phyloP scores from a whole-genome alignment of 306 rosid species.

The Rosa persica region DNA sequence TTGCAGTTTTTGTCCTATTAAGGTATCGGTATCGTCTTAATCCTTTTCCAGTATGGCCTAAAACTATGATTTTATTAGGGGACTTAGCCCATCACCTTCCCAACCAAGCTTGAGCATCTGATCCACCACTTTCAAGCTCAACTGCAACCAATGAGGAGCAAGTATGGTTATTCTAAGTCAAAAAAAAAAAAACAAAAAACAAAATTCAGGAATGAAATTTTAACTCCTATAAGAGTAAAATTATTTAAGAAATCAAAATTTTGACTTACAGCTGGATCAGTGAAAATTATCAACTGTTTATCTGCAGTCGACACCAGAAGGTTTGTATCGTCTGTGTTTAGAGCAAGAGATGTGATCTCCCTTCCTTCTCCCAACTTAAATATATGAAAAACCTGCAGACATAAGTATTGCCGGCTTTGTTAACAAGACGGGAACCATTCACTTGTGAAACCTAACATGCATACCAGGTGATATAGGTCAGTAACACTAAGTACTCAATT shows the following conservation, averaged over 20 bases:
- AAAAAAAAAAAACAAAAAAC: too few species aligned
- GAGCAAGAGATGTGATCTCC: slow-evolving; percentile 87
- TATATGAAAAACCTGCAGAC: slow-evolving; percentile 70
- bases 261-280: slow-evolving; percentile 88
- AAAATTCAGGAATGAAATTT: neutral
- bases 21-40: slow-evolving; percentile 32
- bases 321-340: slow-evolving; percentile 82
- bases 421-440: slow-evolving; percentile 9
- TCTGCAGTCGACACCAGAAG: slow-evolving; percentile 89
- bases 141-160: slow-evolving; percentile 54
- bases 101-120: slow-evolving; percentile 98
- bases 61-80: slow-evolving; percentile 66
- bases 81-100: slow-evolving; percentile 84
- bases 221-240: neutral
- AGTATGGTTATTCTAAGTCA: neutral
- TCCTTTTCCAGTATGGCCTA: slow-evolving; percentile 29
- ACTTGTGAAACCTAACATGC: slow-evolving; percentile 14
- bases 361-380: slow-evolving; percentile 68
- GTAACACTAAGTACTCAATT: neutral
- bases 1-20: slow-evolving; percentile 33
- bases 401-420: slow-evolving; percentile 16
- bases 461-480: neutral
- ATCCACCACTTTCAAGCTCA: slow-evolving; percentile 97
- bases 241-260: slow-evolving; percentile 7
- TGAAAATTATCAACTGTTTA: slow-evolving; percentile 77